Conservation (phyloP, 1,139 yeast species). For the Diutina neorugosa region DNA sequence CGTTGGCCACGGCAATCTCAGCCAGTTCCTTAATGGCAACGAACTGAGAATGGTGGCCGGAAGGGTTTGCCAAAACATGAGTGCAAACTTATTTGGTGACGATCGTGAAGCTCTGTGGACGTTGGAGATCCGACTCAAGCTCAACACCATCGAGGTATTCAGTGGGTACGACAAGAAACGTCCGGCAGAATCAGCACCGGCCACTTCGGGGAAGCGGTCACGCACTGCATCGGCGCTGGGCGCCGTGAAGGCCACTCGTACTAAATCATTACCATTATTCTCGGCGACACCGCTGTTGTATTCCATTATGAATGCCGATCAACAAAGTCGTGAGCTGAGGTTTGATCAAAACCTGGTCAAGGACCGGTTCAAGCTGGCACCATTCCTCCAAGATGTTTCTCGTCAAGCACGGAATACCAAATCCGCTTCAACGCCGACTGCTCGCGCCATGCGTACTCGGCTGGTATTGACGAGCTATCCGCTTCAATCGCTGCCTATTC, state of each 20-base stretch:
- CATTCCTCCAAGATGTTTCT: constrained; percentile 25
- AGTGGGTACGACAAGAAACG: neutral
- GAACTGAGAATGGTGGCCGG: constrained; percentile 44
- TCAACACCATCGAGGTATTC: constrained; percentile 28
- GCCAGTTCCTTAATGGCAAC: constrained; percentile 23
- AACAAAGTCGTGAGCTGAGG: constrained; percentile 24
- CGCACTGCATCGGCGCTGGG: constrained; percentile 13
- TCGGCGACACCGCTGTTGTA: constrained; percentile 29
- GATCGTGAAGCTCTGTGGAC: constrained; percentile 36
- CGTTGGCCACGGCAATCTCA: constrained; percentile 58
- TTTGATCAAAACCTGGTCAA: constrained; percentile 32
- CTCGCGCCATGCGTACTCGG: constrained; percentile 32
- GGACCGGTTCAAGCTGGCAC: constrained; percentile 37
- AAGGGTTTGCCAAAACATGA: constrained; percentile 57
- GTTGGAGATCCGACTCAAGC: constrained; percentile 50
- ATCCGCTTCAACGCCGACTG: constrained; percentile 5
- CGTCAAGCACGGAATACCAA: constrained; percentile 15
- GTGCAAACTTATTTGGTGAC: constrained; percentile 37
- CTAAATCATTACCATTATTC: constrained; percentile 51
- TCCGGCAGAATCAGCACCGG: neutral
- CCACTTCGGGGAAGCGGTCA: neutral
- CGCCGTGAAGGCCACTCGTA: constrained; percentile 46
- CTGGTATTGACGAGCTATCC: constrained; percentile 18
- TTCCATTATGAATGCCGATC: constrained; percentile 32
- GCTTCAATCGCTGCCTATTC: constrained; percentile 8